Evolutionary conservation across 75 land plant species (phyloP).

Genomic region (Sequoia sempervirens): DNA sequence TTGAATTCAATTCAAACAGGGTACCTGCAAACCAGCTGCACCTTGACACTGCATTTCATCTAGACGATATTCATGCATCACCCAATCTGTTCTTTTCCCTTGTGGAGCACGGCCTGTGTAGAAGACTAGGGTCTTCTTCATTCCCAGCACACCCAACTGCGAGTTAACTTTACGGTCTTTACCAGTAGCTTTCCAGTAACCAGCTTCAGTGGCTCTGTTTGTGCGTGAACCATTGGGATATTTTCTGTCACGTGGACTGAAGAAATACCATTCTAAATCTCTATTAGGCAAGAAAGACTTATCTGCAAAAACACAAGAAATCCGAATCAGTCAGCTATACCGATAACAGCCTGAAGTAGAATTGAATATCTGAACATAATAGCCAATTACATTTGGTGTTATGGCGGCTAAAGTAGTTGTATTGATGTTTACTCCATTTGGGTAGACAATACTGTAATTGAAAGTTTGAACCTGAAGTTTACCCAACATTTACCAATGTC

Average conservation of each 20-base stretch:
- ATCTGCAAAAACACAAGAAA: slow-evolving; percentile 9
- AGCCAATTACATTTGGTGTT: background rate
- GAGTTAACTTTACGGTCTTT: slow-evolving; percentile 22
- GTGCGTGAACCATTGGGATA: slow-evolving; percentile 35
- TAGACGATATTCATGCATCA: slow-evolving; percentile 13
- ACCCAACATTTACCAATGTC: background rate
- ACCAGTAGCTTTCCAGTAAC: slow-evolving; percentile 43
- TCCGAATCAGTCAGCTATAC: background rate
- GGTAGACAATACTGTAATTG: background rate
- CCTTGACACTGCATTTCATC: slow-evolving; percentile 8
- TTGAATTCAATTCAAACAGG: background rate
- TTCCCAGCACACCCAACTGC: slow-evolving; percentile 8
- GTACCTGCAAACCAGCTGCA: slow-evolving; percentile 6
- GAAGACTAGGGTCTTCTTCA: slow-evolving; percentile 36
- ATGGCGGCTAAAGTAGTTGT: background rate
- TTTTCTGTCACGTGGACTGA: slow-evolving; percentile 33
- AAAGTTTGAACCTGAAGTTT: background rate
- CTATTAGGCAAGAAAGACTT: slow-evolving; percentile 22
- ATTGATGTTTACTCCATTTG: background rate
- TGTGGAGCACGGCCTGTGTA: slow-evolving; percentile 31
- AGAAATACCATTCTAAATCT: slow-evolving; percentile 33
- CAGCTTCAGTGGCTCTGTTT: slow-evolving; percentile 31
- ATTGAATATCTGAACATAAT: background rate
- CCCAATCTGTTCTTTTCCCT: slow-evolving; percentile 24
- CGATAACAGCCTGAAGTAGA: background rate